A percentile compares a stretch with the other conserved stretches of the same genome.
phyloP scores from a whole-genome alignment of 1,284 basidiomycete species.

The Tylopilus orsonianus region DNA sequence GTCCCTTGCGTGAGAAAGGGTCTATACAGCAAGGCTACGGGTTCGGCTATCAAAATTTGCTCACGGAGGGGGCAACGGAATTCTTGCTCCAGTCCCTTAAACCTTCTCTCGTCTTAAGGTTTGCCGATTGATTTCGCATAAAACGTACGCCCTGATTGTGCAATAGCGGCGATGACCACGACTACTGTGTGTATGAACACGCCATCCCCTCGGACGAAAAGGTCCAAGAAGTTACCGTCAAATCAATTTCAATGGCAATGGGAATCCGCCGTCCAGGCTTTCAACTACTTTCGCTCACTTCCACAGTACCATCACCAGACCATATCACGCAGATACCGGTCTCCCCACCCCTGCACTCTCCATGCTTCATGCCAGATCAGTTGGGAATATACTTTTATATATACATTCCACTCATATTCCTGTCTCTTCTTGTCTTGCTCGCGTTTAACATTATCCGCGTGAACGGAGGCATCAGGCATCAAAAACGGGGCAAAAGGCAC shows the following conservation, averaged over 20 bases:
- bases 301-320: slow-evolving; percentile 37
- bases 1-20: slow-evolving; percentile 71
- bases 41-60: slow-evolving; percentile 79
- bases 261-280: slow-evolving; percentile 80
- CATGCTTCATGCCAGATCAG: slow-evolving; percentile 73
- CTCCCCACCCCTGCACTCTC: slow-evolving; percentile 40
- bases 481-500: slow-evolving; percentile 5
- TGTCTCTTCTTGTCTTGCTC: slow-evolving; percentile 44
- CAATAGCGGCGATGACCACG: slow-evolving; percentile 81
- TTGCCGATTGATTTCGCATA: slow-evolving; percentile 21
- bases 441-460: slow-evolving; percentile 32
- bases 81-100: slow-evolving; percentile 68
- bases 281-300: slow-evolving; percentile 75
- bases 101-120: slow-evolving; percentile 76
- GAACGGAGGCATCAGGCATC: slow-evolving; percentile 11
- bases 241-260: slow-evolving; percentile 80
- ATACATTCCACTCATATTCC: slow-evolving; percentile 50
- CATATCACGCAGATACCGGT: slow-evolving; percentile 29
- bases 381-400: slow-evolving; percentile 56
- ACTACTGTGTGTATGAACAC: slow-evolving; percentile 81
- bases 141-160: slow-evolving; percentile 7
- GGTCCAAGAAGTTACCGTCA: slow-evolving; percentile 76
- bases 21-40: slow-evolving; percentile 74
- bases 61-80: slow-evolving; percentile 69
- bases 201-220: slow-evolving; percentile 31